These are phyloP conservation scores for Gnomoniopsis smithogilvyi DNA, from an alignment of 2,329 filamentous ascomycete species.

Conservation along the genomic window DNA sequence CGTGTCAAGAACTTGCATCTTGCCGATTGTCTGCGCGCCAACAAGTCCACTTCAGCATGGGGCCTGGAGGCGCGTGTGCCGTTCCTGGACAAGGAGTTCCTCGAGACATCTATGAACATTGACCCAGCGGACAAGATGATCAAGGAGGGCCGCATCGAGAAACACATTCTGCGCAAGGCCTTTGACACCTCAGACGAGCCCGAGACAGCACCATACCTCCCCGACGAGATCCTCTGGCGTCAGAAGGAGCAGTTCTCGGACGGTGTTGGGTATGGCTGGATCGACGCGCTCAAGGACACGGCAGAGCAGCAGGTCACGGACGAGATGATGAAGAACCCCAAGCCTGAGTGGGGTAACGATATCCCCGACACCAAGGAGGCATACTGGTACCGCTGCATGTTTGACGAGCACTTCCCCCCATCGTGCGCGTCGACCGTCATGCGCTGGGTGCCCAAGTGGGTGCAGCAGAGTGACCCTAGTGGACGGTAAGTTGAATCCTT, in stretches of 20 bases:
- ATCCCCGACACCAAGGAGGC: conserved; percentile 96
- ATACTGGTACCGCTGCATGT: conserved; percentile 99
- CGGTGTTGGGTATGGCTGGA: conserved; percentile 98
- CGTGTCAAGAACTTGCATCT: conserved; percentile 96
- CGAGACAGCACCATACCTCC: conserved; percentile 79
- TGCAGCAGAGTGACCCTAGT: conserved; percentile 90
- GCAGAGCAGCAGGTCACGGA: conserved; percentile 88
- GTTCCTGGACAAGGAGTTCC: conserved; percentile 96
- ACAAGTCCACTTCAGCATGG: conserved; percentile 99
- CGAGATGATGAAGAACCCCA: conserved; percentile 98
- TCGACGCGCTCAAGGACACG: conserved; percentile 93
- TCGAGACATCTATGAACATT: conserved; percentile 89
- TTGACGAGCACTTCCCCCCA: conserved; percentile 96
- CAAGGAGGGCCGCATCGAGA: conserved; percentile 83
- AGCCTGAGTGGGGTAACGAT: conserved; percentile 91
- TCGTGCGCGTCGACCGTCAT: conserved; percentile 89
- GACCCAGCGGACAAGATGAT: conserved; percentile 97
- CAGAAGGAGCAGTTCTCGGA: conserved; percentile 99
- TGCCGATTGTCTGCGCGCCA: conserved; percentile 94
- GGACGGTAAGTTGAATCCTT: conserved; percentile 63
- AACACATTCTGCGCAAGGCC: conserved; percentile 96
- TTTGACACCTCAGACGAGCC: conserved; percentile 93
- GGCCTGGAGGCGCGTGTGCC: conserved; percentile 96
- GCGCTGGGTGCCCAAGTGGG: conserved; percentile 98
- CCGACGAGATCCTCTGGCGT: conserved; percentile 91